phyloP scores from a whole-genome alignment of 2,329 filamentous ascomycete genomes.

The Paraconiothyrium sp. region DNA sequence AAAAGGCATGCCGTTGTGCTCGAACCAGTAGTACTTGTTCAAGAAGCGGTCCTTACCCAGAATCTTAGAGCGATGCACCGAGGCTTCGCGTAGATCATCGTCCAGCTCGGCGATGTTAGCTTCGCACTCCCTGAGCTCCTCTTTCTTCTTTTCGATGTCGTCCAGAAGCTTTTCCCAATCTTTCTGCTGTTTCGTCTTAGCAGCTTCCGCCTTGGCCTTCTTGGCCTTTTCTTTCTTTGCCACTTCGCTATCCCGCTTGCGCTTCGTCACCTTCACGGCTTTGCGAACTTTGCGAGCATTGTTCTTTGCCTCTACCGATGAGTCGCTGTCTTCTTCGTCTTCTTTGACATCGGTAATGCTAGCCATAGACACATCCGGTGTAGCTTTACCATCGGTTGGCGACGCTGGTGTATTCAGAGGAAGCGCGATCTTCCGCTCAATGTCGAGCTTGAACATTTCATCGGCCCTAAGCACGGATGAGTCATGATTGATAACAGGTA shows the following conservation, averaged over 20 bases:
- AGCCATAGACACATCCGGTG: conserved; percentile 69
- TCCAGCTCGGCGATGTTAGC: conserved; percentile 86
- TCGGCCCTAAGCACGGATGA: conserved; percentile 65
- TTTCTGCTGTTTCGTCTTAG: conserved; percentile 77
- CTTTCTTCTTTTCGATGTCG: conserved; percentile 88
- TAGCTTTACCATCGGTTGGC: conserved; percentile 58
- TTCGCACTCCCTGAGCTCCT: conserved; percentile 81
- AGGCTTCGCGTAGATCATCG: conserved; percentile 91
- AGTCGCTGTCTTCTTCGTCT: conserved; percentile 77
- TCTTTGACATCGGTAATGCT: conserved; percentile 74
- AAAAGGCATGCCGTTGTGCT: conserved; percentile 97
- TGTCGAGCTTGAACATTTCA: conserved; percentile 74
- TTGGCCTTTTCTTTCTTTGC: conserved; percentile 73
- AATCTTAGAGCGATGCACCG: conserved; percentile 88
- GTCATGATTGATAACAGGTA: conserved; percentile 4
- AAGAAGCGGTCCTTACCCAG: conserved; percentile 96
- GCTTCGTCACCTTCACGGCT: conserved; percentile 72
- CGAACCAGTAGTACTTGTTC: conserved; percentile 99
- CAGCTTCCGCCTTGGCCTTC: conserved; percentile 67
- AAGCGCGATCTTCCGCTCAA: conserved; percentile 75
- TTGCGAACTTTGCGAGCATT: conserved; percentile 65
- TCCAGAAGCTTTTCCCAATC: conserved; percentile 88
- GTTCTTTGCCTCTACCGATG: conserved; percentile 58
- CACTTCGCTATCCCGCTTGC: conserved; percentile 73
- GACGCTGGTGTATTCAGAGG: conserved; percentile 77